A percentile compares a stretch with the other conserved stretches of the same genome.
phyloP scores from a whole-genome alignment of 2,329 filamentous ascomycete species.

The Monilinia vaccinii-corymbosi region DNA sequence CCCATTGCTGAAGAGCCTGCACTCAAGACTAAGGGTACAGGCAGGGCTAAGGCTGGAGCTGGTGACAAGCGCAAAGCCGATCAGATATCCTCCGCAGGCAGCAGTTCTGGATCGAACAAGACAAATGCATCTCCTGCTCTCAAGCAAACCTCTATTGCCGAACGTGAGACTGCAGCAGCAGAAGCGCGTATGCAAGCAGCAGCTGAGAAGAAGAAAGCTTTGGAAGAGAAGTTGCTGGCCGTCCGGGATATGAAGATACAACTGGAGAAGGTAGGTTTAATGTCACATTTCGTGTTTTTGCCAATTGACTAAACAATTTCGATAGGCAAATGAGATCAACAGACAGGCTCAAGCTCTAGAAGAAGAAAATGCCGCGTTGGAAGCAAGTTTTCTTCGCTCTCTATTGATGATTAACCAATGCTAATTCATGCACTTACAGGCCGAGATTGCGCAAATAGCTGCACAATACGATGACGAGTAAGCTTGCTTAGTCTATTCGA shows the following conservation, averaged over 20 bases:
- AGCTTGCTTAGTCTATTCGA: not conserved
- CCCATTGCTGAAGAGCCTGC: not conserved
- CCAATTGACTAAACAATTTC: not conserved
- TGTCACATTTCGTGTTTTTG: not conserved
- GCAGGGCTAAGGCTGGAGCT: not conserved
- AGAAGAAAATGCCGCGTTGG: conserved; percentile 9
- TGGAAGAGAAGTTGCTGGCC: conserved; percentile 5
- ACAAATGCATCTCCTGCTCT: conserved; percentile 6
- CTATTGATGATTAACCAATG: not conserved
- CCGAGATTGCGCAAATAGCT: not conserved
- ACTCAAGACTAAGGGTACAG: not conserved
- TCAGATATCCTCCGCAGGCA: not conserved
- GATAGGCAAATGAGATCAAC: conserved; percentile 4
- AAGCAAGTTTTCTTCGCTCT: conserved; percentile 3
- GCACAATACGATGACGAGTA: not conserved
- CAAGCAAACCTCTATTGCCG: not conserved
- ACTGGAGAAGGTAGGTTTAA: not conserved
- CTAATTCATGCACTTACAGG: not conserved
- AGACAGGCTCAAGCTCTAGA: conserved; percentile 9
- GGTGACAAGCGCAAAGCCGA: conserved; percentile 4
- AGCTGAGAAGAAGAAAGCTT: conserved; percentile 3
- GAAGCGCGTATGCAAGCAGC: conserved; percentile 7
- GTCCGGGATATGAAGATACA: not conserved
- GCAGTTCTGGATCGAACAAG: not conserved
- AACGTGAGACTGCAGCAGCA: conserved; percentile 1